Conservation (phyloP, 352 stramenopile genomes). For the Pythium coloratum region DNA sequence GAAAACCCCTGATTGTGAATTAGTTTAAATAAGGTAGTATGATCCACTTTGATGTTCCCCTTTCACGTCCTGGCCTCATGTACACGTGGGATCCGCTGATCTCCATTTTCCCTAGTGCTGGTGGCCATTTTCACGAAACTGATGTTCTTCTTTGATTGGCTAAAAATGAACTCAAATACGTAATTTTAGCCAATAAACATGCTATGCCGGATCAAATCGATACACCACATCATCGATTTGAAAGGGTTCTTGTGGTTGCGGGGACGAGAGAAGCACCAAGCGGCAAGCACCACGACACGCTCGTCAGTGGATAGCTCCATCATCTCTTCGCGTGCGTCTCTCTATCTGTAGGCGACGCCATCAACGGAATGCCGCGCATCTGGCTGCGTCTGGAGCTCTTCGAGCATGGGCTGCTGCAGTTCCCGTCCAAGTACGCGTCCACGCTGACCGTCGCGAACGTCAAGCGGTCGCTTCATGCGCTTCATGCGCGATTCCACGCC, state of each 20-base stretch:
- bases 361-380: constrained; percentile 51
- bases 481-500: constrained; percentile 50
- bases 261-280: constrained; percentile 1
- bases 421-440: constrained; percentile 68
- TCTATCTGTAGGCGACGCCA: not conserved
- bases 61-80: no score
- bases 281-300: not conserved
- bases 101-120: not conserved
- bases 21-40: not conserved
- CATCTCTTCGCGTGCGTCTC: not conserved
- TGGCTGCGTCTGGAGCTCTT: constrained; percentile 87
- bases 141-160: not conserved
- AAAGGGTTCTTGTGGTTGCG: not conserved
- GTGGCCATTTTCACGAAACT: not conserved
- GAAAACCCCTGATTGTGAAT: not conserved
- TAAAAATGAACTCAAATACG: not conserved
- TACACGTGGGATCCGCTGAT: not conserved
- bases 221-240: not conserved
- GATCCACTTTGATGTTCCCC: not conserved
- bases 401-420: constrained; percentile 73
- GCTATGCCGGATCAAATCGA: not conserved
- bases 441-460: constrained; percentile 67
- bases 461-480: constrained; percentile 53
- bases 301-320: not conserved
- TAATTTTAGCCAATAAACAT: not conserved